Base-by-base conservation (phyloP, 2,329 filamentous ascomycete genomes). In the Albifimbria verrucaria region DNA sequence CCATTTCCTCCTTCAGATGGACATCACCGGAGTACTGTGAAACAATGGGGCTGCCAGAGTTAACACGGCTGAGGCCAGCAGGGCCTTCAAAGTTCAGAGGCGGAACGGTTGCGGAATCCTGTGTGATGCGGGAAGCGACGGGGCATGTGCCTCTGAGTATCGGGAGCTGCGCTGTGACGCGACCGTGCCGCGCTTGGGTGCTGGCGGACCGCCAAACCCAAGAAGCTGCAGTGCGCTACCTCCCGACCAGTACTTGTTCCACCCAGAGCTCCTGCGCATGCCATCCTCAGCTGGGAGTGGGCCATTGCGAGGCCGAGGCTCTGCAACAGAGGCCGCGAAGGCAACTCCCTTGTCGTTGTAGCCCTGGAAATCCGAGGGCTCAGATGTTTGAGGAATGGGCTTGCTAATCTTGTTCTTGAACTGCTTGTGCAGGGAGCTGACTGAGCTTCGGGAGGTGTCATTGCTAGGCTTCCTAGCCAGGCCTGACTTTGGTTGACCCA, bases 211-310 rank as follows among this genome's bases (percentile, higher is more conserved):
- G 15, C 81, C 82, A 50, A 85, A 81, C 15, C 83, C 85, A 7
- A 89, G 74, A 22, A 87, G 80, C 62, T 87, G 86, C 52, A 87
- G 71, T 7, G 85, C 81, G 59, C 86, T 88, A 50, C 87, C 88
- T 49, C 86, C 87, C 15, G 87, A 89, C 81, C 88, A 91, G 70
- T 90, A 91, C 50, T 83, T 76, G 68, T 89, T 90, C 88, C 88
- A 91, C 47, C 87, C 87, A 3, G 87, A 90, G 61, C 86, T 89
- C 63, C 83, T 78, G 52, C 84, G 77, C 20, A 75, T 72, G 44
- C 70, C 71, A 48, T 74, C 77, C 48, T 78, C 70, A 57, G 56
- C 62, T 50, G 65, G 70, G 56, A 56, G 59, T 55, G 52, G 72
- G 54, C 56, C 62, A 43, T 64, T 66, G 55, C 63, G 67, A 57